These are phyloP conservation scores for Globisporangium viniferum DNA, from an alignment of 352 stramenopile genomes.

Conservation along the genomic window DNA sequence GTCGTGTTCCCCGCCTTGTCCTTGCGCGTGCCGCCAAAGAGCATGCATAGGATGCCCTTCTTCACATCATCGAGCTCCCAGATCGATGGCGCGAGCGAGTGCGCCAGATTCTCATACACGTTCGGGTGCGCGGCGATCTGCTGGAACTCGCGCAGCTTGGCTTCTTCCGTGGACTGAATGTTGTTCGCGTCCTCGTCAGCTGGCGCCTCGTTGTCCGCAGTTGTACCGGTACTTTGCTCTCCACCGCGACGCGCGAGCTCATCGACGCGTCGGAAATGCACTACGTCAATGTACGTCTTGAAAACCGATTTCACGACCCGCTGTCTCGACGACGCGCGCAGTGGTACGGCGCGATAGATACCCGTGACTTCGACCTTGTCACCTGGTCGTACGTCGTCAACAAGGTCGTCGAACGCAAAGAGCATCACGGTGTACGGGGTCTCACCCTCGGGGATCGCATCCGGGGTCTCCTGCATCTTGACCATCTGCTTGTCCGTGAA, in stretches of 20 bases:
- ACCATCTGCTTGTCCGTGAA: slow-evolving; percentile 99
- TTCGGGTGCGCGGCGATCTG: slow-evolving; percentile 76
- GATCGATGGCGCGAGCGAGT: slow-evolving; percentile 82
- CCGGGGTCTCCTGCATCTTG: slow-evolving; percentile 97
- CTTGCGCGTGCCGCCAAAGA: slow-evolving; percentile 96
- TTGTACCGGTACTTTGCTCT: slow-evolving; percentile 4
- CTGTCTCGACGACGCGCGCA: slow-evolving; percentile 92
- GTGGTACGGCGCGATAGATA: slow-evolving; percentile 95
- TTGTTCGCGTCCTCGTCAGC: slow-evolving; percentile 27
- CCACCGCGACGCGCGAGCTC: slow-evolving; percentile 55
- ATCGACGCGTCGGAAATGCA: slow-evolving; percentile 95
- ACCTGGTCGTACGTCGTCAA: slow-evolving; percentile 96
- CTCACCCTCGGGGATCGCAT: slow-evolving; percentile 97
- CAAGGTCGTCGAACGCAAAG: slow-evolving; percentile 98
- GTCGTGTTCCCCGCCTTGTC: slow-evolving; percentile 39
- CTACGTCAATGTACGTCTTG: slow-evolving; percentile 98
- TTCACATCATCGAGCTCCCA: slow-evolving; percentile 99
- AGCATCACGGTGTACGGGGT: slow-evolving; percentile 97
- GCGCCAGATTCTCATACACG: slow-evolving; percentile 79
- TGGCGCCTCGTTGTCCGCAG: slow-evolving; percentile 14
- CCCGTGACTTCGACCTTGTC: slow-evolving; percentile 97
- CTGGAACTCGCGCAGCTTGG: slow-evolving; percentile 63
- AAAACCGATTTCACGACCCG: slow-evolving; percentile 96
- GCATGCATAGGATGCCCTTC: slow-evolving; percentile 97
- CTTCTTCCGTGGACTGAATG: slow-evolving; percentile 51